phyloP scores from a whole-genome alignment of 139 green algal species.

The Closterium sp. region DNA sequence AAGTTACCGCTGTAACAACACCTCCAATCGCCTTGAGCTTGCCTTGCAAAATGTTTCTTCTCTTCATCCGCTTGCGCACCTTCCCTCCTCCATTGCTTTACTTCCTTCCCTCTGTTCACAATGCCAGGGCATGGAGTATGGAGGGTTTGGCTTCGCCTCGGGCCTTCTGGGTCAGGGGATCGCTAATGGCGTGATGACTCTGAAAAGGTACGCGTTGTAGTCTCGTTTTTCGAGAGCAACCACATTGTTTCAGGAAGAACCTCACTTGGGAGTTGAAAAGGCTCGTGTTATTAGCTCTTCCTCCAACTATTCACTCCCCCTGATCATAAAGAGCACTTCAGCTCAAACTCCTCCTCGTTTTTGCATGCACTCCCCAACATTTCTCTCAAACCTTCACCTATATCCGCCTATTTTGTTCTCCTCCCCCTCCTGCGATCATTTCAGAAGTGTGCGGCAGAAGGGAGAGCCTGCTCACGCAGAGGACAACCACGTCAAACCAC shows the following conservation, averaged over 20 bases:
- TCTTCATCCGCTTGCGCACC: not conserved
- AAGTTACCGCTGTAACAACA: too few species aligned
- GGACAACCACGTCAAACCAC: not conserved
- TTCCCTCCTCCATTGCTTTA: not conserved
- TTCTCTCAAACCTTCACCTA: too few species aligned
- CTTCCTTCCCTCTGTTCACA: not conserved
- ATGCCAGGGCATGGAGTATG: conserved; percentile 71
- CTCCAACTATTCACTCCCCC: too few species aligned
- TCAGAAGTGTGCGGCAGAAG: not conserved
- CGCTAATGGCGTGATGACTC: conserved; percentile 79
- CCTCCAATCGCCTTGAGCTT: too few species aligned
- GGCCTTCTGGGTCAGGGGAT: conserved; percentile 87
- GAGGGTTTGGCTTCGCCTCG: conserved; percentile 79
- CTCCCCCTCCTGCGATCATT: not conserved
- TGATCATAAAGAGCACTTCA: too few species aligned
- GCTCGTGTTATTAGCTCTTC: too few species aligned
- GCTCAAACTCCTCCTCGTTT: too few species aligned
- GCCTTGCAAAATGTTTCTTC: not conserved
- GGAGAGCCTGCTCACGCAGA: not conserved
- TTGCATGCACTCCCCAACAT: too few species aligned
- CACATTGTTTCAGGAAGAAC: too few species aligned
- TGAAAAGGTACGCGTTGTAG: conserved; percentile 62
- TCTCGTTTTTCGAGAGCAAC: not conserved
- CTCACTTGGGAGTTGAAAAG: too few species aligned
- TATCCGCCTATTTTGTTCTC: not conserved